Conservation (phyloP, 1,284 basidiomycete species). For the Mrakiaceae sp. region DNA sequence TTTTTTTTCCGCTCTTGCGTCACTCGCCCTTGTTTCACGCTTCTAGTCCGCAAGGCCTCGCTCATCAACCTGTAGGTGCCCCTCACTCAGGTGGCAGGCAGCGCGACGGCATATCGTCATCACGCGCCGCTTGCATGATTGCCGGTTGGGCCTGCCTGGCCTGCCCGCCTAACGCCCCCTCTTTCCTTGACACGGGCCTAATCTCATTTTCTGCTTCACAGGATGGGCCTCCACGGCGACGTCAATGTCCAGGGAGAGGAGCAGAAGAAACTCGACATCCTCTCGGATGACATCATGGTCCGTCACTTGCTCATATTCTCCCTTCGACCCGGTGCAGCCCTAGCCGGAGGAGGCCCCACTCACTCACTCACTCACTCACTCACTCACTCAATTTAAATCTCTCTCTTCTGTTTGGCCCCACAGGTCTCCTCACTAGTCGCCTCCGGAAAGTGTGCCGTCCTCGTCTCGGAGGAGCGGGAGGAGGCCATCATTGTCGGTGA, state of each 20-base stretch:
- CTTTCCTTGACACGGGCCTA: not conserved
- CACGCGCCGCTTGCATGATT: not conserved
- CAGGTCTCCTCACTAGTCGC: conserved; percentile 54
- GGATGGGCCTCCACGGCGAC: conserved; percentile 84
- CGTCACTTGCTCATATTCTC: conserved; percentile 37
- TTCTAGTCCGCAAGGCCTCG: not conserved
- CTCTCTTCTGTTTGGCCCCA: not conserved
- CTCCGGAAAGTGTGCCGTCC: conserved; percentile 88
- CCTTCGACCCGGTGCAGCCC: conserved; percentile 18
- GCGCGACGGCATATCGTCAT: too few relatives aligned
- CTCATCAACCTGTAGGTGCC: not conserved
- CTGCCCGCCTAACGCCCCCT: not conserved
- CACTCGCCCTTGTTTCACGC: not conserved
- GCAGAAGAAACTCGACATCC: conserved; percentile 97
- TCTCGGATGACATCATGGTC: conserved; percentile 98
- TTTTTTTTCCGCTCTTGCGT: not conserved
- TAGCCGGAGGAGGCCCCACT: conserved; percentile 18
- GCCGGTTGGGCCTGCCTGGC: not conserved
- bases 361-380: not conserved
- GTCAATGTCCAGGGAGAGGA: conserved; percentile 97
- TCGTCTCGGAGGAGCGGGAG: conserved; percentile 94
- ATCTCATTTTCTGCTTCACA: conserved; percentile 27
- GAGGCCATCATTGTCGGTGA: conserved; percentile 83
- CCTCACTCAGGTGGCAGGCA: not conserved
- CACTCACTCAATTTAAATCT: not conserved